phyloP scores from a whole-genome alignment of 192 early-diverging fungal genomes.

The Coemansia sp. region DNA sequence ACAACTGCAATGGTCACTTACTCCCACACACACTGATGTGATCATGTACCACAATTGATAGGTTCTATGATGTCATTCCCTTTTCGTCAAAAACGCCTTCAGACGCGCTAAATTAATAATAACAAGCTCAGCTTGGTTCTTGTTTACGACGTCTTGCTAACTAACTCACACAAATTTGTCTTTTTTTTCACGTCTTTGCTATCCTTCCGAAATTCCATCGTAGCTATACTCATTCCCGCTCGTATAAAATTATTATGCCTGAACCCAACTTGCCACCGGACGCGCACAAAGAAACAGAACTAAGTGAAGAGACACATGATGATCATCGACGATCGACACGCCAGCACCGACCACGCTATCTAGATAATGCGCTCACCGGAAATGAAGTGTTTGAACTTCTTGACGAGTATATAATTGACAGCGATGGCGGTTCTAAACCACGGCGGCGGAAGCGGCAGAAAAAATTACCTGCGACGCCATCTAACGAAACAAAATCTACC shows the following conservation, averaged over 20 bases:
- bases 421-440: constrained; percentile 3
- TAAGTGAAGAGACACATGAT: background rate
- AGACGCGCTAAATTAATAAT: too few relatives aligned
- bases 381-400: constrained; percentile 50
- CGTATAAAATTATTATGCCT: constrained; percentile 10
- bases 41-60: background rate
- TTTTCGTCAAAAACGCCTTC: background rate
- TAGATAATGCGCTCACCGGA: constrained; percentile 39
- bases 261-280: background rate
- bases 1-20: too few relatives aligned
- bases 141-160: background rate
- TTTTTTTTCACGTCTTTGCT: background rate
- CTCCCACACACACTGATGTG: background rate
- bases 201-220: background rate
- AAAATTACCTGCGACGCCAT: background rate
- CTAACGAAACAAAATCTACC: background rate
- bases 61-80: constrained; percentile 1
- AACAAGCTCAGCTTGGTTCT: too few relatives aligned
- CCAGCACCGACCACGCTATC: constrained; percentile 31
- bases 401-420: constrained; percentile 40
- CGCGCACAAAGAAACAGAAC: background rate
- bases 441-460: constrained; percentile 23
- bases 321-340: constrained; percentile 33
- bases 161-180: background rate
- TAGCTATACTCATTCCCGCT: constrained; percentile 1